Percentiles rank a stretch among this genome's conserved stretches.
These are phyloP conservation scores for Cyclotella kingstonii DNA, from an alignment of 108 stramenopile species.

Conservation along the genomic window DNA sequence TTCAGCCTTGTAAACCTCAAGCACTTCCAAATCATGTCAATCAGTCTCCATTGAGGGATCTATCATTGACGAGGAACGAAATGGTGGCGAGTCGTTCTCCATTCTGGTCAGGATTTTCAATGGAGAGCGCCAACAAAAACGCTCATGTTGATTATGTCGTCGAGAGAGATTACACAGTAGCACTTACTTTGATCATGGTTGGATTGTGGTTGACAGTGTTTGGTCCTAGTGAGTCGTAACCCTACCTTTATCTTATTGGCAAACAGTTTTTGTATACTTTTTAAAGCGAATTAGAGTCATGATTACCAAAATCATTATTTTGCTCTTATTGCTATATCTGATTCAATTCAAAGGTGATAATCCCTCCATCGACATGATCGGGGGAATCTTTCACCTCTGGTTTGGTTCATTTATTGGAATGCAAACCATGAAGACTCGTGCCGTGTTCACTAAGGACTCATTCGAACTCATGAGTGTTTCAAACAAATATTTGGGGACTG, in stretches of 20 bases:
- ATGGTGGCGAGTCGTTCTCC: conserved; percentile 46
- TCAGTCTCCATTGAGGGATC: neutral
- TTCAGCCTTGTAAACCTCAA: conserved; percentile 17
- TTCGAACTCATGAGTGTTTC: conserved; percentile 38
- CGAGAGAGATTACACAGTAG: conserved; percentile 39
- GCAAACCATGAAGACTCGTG: conserved; percentile 47
- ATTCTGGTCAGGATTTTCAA: conserved; percentile 20
- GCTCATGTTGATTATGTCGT: conserved; percentile 28
- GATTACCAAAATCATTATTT: neutral
- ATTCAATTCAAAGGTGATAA: conserved; percentile 5
- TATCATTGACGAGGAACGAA: conserved; percentile 14
- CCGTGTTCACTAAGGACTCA: conserved; percentile 32
- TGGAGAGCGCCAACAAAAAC: neutral
- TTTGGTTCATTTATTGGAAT: conserved; percentile 42
- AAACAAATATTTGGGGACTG: conserved; percentile 35
- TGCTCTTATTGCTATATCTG: neutral
- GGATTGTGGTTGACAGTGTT: conserved; percentile 39
- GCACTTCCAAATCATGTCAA: conserved; percentile 1
- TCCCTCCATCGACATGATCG: conserved; percentile 22
- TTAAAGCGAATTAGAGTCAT: too few species aligned
- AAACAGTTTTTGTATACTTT: too few species aligned
- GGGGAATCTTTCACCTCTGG: conserved; percentile 41
- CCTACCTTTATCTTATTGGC: too few species aligned
- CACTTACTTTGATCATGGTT: conserved; percentile 27
- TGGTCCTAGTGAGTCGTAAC: conserved; percentile 30